Evolutionary conservation across 768 basidiomycete genomes (phyloP).

Genomic region (Baorangia bicolor): DNA sequence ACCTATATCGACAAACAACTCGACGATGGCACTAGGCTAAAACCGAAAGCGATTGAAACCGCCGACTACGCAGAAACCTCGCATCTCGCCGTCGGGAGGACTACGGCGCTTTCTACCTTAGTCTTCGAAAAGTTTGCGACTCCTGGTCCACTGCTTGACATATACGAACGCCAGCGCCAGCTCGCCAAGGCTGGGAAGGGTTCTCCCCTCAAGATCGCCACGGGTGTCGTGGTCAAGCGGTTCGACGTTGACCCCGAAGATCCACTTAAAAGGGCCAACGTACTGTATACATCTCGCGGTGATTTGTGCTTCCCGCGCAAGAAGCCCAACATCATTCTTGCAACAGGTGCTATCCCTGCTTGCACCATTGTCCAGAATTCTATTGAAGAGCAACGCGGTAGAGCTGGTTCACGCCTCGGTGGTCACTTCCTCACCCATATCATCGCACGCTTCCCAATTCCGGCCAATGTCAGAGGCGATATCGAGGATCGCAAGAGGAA

Average conservation of each 20-base stretch:
- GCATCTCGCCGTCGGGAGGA: slow-evolving; percentile 14
- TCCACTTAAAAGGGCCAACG: neutral
- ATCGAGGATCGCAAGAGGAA: too few relatives aligned
- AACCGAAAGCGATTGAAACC: neutral
- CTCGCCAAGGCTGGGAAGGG: slow-evolving; percentile 7
- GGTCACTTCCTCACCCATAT: slow-evolving; percentile 17
- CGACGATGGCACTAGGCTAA: too few relatives aligned
- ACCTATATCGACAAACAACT: neutral
- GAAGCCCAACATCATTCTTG: slow-evolving; percentile 20
- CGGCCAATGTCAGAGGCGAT: too few relatives aligned
- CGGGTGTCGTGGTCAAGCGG: slow-evolving; percentile 6
- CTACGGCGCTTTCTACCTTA: slow-evolving; percentile 2
- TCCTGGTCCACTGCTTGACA: slow-evolving; percentile 12
- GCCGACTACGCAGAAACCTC: neutral
- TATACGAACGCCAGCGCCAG: slow-evolving; percentile 15
- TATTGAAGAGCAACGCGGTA: slow-evolving; percentile 3
- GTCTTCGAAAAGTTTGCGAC: slow-evolving; percentile 21
- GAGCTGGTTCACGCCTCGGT: slow-evolving; percentile 14
- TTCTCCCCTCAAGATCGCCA: slow-evolving; percentile 17
- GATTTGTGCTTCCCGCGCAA: slow-evolving; percentile 8
- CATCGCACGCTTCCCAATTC: slow-evolving; percentile 9
- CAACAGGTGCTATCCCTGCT: slow-evolving; percentile 19
- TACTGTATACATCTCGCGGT: slow-evolving; percentile 19
- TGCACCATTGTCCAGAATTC: slow-evolving; percentile 21
- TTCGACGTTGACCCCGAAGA: slow-evolving; percentile 14